Conservation (phyloP, 495 filamentous ascomycete genomes). For the Talaromyces borbonicus region DNA sequence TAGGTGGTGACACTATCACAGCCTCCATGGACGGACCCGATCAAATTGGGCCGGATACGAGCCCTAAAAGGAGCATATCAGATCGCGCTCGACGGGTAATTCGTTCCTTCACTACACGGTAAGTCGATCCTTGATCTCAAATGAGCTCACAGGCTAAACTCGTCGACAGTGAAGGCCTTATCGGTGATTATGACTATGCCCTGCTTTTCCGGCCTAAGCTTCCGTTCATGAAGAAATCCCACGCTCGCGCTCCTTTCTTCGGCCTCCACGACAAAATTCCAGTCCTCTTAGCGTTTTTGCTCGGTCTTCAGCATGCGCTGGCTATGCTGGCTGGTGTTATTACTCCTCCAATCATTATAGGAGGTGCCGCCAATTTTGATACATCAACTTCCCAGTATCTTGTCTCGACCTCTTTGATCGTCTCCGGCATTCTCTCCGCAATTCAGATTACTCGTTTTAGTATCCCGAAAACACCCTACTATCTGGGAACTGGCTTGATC, state of each 20-base stretch:
- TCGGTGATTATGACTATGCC: slow-evolving; percentile 82
- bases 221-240: slow-evolving; percentile 66
- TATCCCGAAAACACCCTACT: slow-evolving; percentile 71
- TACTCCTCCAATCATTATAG: slow-evolving; percentile 64
- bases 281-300: slow-evolving; percentile 60
- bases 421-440: slow-evolving; percentile 67
- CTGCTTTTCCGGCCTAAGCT: slow-evolving; percentile 69
- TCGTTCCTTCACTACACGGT: slow-evolving; percentile 41
- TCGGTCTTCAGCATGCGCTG: slow-evolving; percentile 62
- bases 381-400: slow-evolving; percentile 56
- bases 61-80: slow-evolving; percentile 27
- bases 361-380: slow-evolving; percentile 48
- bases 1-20: no score
- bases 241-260: slow-evolving; percentile 68
- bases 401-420: slow-evolving; percentile 82
- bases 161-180: slow-evolving; percentile 50
- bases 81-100: slow-evolving; percentile 28
- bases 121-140: slow-evolving; percentile 10
- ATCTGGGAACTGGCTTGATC: slow-evolving; percentile 78
- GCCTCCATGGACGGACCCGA: slow-evolving; percentile 38
- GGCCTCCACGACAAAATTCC: slow-evolving; percentile 79
- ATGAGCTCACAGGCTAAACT: background rate
- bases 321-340: slow-evolving; percentile 63
- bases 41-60: slow-evolving; percentile 38
- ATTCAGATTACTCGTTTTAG: slow-evolving; percentile 84